Evolutionary conservation across 1,284 basidiomycete species (phyloP).

Genomic region (Tylopilus orsonianus): DNA sequence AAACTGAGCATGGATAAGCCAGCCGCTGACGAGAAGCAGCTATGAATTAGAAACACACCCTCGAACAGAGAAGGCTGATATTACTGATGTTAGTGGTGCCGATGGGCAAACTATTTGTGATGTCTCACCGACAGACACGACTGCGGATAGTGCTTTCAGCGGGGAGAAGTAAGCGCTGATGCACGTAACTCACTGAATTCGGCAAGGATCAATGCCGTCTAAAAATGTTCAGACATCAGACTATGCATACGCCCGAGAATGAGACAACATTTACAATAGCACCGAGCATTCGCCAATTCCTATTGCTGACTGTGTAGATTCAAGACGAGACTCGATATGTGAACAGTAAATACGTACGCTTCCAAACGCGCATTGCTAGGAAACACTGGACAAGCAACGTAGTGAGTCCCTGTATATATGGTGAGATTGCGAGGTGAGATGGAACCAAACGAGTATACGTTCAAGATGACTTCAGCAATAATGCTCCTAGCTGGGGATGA

Average conservation of each 20-base stretch:
- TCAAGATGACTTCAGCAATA: conserved; percentile 42
- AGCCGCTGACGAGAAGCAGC: background rate
- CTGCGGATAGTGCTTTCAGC: conserved; percentile 13
- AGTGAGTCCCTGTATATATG: conserved; percentile 26
- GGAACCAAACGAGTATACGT: conserved; percentile 13
- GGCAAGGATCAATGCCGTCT: conserved; percentile 40
- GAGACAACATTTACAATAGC: conserved; percentile 10
- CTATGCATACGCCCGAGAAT: background rate
- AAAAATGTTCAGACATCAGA: background rate
- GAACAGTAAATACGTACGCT: conserved; percentile 17
- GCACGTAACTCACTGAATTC: conserved; percentile 48
- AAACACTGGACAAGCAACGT: conserved; percentile 39
- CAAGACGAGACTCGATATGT: background rate
- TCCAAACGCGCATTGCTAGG: conserved; percentile 30
- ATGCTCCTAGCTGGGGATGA: conserved; percentile 40
- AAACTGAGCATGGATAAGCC: conserved; percentile 23
- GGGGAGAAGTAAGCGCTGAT: background rate
- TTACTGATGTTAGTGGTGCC: conserved; percentile 5
- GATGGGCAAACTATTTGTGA: background rate
- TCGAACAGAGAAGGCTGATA: conserved; percentile 39
- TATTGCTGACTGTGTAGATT: conserved; percentile 28
- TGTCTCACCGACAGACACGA: conserved; percentile 17
- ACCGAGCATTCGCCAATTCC: conserved; percentile 10
- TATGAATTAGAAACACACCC: conserved; percentile 35
- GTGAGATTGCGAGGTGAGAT: background rate